These are phyloP conservation scores for Sclerotinia spermophila DNA, from an alignment of 2,329 filamentous ascomycete species.

Conservation along the genomic window DNA sequence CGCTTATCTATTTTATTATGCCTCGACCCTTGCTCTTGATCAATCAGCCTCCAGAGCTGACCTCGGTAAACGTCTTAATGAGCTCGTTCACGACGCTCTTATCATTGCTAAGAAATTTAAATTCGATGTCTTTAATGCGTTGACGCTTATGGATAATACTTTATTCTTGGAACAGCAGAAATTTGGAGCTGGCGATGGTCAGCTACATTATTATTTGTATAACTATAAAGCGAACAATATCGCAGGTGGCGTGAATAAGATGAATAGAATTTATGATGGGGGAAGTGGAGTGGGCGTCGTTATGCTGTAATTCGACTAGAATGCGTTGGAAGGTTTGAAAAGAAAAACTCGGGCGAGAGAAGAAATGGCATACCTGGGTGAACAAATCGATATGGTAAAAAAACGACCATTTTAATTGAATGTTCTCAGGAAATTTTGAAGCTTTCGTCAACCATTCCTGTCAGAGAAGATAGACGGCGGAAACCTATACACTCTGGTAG, in stretches of 20 bases:
- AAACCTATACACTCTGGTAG: neutral
- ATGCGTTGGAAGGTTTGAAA: neutral
- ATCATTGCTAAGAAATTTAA: constrained; percentile 78
- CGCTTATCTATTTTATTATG: constrained; percentile 97
- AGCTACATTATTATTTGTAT: constrained; percentile 95
- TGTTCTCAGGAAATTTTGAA: neutral
- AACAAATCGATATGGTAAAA: neutral
- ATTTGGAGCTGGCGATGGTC: constrained; percentile 90
- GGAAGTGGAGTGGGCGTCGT: constrained; percentile 88
- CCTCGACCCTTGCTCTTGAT: constrained; percentile 71
- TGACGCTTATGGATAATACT: constrained; percentile 90
- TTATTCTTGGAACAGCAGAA: constrained; percentile 92
- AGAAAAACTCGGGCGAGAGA: neutral
- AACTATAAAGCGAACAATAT: constrained; percentile 92
- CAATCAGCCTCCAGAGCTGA: constrained; percentile 51
- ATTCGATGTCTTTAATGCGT: constrained; percentile 95
- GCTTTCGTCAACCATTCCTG: neutral
- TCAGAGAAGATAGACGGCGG: neutral
- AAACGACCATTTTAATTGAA: neutral
- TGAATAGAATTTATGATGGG: constrained; percentile 71
- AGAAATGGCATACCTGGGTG: neutral
- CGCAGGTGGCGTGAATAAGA: constrained; percentile 75
- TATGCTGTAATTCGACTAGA: constrained; percentile 55
- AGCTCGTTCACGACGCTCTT: constrained; percentile 77
- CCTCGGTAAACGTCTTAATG: constrained; percentile 76